Base-by-base conservation (phyloP, 176 grass and related monocot species). In the Avena sativa region DNA sequence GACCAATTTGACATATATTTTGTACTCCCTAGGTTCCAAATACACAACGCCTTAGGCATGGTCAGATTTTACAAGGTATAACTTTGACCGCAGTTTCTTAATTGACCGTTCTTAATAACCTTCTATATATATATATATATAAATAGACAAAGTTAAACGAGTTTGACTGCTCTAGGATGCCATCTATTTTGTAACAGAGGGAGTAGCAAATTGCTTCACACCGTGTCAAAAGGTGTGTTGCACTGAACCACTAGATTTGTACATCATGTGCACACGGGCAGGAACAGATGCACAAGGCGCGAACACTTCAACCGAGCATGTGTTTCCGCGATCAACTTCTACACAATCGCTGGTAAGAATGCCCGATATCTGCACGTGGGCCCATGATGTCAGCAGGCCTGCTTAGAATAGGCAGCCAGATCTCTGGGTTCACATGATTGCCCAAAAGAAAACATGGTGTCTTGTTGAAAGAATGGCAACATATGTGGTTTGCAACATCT, bases 371-470 rank as follows among this genome's bases (percentile, higher is more conserved):
- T 68, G 15, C 8, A 7, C 15, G 64, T 36, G 64, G 28, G 30
- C 64, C 64, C 15, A 1, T 15, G 13, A 68, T 17, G 30, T 36
- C 14, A 66, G 64, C 26, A 68, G 15, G 64, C 2, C 64, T 32
- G 26, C 63, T 66, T 32, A 12, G 12, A 66, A 30, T 66, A 20
- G 63, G 12, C 63, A 68, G 64, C 13, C 64, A 68, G 62, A 65
- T 65, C 62, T 28, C 28, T 65, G 62, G 62, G 12, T 12, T 65
- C 62, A 66, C 26, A 66, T 66, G 63, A 66, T 66, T 66, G 63
- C 26, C 63, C 12, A 15, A 69, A 38, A 47, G 1, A 47, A 23
- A 10, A 72, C 20, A 46, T 26, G 71, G 20, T 49, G 71, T 50
- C 44, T 47, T 49, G 43, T 74, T 43, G 25, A 69, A 49, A 25